phyloP scores from a whole-genome alignment of 2,329 filamentous ascomycete species.

The Aurifilum marmelostoma region DNA sequence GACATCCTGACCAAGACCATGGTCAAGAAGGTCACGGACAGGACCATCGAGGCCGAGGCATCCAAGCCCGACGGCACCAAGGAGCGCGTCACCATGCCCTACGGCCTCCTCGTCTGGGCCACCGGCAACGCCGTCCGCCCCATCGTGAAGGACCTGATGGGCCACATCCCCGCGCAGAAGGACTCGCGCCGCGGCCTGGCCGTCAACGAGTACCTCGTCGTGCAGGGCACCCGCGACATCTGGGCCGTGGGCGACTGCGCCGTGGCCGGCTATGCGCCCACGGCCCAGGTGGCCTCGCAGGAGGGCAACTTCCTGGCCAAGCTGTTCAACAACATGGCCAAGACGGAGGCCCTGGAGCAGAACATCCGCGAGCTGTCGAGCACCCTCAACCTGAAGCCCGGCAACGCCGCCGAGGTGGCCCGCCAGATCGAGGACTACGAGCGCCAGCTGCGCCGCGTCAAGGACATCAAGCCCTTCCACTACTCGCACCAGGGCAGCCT shows the following conservation, averaged over 20 bases:
- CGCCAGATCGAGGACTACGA: conserved; percentile 83
- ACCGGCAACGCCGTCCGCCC: conserved; percentile 94
- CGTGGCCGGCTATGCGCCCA: conserved; percentile 95
- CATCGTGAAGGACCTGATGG: conserved; percentile 88
- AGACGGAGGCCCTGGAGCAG: conserved; percentile 80
- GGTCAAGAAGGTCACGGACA: conserved; percentile 96
- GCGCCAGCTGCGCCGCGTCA: conserved; percentile 84
- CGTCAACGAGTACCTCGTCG: conserved; percentile 98
- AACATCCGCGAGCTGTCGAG: conserved; percentile 72
- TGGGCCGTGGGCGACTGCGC: conserved; percentile 99
- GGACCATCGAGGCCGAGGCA: conserved; percentile 87
- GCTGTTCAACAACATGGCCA: conserved; percentile 99
- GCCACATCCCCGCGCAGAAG: conserved; percentile 90
- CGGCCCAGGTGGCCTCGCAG: conserved; percentile 93
- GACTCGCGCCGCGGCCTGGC: conserved; percentile 92
- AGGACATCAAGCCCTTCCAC: conserved; percentile 96
- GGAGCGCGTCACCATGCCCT: conserved; percentile 79
- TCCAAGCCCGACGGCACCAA: conserved; percentile 84
- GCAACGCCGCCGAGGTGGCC: conserved; percentile 69
- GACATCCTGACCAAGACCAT: conserved; percentile 98
- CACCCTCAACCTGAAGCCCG: conserved; percentile 62
- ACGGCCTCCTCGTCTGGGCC: conserved; percentile 96
- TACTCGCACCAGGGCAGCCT: conserved; percentile 97
- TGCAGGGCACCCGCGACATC: conserved; percentile 94
- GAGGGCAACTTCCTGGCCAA: conserved; percentile 94